Evolutionary conservation across 1,284 basidiomycete genomes (phyloP), one percentile per base, ranked within the genome.

Genomic region (Athelia sp.): DNA sequence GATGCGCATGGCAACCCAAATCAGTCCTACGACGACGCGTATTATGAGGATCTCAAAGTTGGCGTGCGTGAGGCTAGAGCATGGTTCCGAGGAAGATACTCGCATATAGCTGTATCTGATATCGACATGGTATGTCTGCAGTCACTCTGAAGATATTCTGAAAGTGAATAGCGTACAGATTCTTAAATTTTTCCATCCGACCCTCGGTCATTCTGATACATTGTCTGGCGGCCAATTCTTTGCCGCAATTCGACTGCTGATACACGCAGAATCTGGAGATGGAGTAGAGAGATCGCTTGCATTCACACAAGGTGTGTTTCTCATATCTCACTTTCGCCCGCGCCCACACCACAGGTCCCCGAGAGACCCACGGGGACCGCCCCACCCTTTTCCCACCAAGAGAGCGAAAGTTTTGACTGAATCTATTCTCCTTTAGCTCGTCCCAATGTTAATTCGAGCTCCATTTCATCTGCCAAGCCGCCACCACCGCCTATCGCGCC

Each of bases 161-260:
- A 29, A 29, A 29, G 26, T 21, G 46, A 29, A 47, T 36, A 36
- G 46, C 17, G 52, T 21, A 46, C 55, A 88, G 85, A 82, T 88
- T 53, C 67, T 90, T 48, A 76, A 71, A 44, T 63, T 84, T 2
- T 88, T 90, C 60, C 71, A 71, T 45, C 78, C 83, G 3, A 69
- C 65, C 48, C 64, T 84, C 42, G 70, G 66, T 0, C 72, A 69
- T 13, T 67, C 71, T 13, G 81, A 85, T 54, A 65, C 66, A 2
- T 66, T 89, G 36, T 72, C 73, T 11, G 81, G 79, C 1, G 82
- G 82, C n/a, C 83, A 90, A 57, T 86, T 89, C 60, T 89, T 89
- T 58, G 87, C 85, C 11, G 81, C 76, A 0, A 64, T 87, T 22
- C 67, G 87, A 31, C 75, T 90, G 3, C 73, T 85, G 0, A 62